Base-by-base conservation (phyloP, 1,284 basidiomycete genomes). In the Takashimella koratensis region DNA sequence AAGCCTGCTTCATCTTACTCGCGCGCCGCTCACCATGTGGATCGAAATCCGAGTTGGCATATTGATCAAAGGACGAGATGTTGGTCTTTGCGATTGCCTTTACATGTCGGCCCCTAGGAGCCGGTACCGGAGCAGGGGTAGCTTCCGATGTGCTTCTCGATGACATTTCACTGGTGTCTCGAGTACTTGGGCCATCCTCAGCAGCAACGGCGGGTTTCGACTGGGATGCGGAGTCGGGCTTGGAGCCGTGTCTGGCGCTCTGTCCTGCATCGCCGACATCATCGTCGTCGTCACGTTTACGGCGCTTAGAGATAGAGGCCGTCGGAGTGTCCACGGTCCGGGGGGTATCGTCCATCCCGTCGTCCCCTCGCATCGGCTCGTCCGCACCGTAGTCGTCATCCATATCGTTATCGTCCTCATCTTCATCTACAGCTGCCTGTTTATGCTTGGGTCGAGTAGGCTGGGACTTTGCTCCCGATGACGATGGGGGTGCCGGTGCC, bases 11-110 rank as follows among this genome's bases (percentile, higher is more conserved):
- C n/a, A 40, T 41, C n/a, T 36, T 21, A 23, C 21, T 24, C 16
- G 12, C 25, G 26, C 45, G n/a, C 20, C 20, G 45, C 60, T 57
- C 51, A 60, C 60, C 60, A 39, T 63, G 60, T 3, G 60, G 56
- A 44, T 64, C 64, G 42, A 52, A 57, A 4, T 47, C 48, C n/a
- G 54, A 51, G 12, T 45, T 43, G n/a, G 59, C 51, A 22, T 60
- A 52, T 36, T 59, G 51, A 46, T 64, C 58, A 36, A 62, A 60
- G 4, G 54, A 54, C 8, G 30, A 36, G 30, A 36, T 36, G 16
- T 36, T 23, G 57, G 47, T 27, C 26, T 26, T 13, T 19, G 11
- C 20, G 12, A 19, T 13, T 23, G n/a, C n/a, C n/a, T n/a, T n/a
- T n/a, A n/a, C n/a, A n/a, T n/a, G n/a, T n/a, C n/a, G n/a, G n/a